Base-by-base conservation (phyloP, 768 basidiomycete species). In the Rhodotorula paludigena region DNA sequence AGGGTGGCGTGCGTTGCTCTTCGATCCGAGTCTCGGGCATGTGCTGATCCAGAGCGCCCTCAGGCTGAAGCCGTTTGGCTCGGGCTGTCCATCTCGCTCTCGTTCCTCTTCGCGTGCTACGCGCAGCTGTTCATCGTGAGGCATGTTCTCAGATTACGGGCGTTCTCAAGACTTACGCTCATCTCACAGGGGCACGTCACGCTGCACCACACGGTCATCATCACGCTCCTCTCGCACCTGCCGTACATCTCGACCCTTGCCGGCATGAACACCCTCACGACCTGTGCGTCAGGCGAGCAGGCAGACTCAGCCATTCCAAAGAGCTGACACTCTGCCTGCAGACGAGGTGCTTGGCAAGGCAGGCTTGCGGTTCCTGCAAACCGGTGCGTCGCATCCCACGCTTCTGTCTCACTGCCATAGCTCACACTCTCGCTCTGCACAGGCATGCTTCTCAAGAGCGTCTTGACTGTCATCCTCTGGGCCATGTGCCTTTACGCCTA, bases 31-130 rank as follows among this genome's bases (percentile, higher is more conserved):
- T 48, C n/a, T 6, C 8, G 3, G 5, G 7, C 5, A 5, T 32
- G 32, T 28, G 28, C 36, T 39, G 16, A 18, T 9, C 39, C 12
- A 5, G 10, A 2, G 15, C 15, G 25, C 10, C n/a, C 5, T 1
- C 41, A 61, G 60, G 69, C 69, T 5, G 69, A 70, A 39, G 63
- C 64, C 1, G 28, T 70, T 52, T 70, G 69, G 69, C 52, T 70
- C 30, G 63, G 64, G 3, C 47, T 70, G 3, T 62, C 60, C 15
- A 60, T 65, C n/a, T 64, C 63, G n/a, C 65, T 64, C 52, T 62
- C 60, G 15, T 64, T 70, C 39, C 60, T 70, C 38, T 39, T 44
- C 6, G 48, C 69, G 0, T 53, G 57, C 45, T 66, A 62, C 39
- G 33, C 62, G 9, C 60, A 65, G 64, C 42, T 70, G 2, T 65